Evolutionary conservation across 805 yeast species (phyloP), one percentile per base, ranked within the genome.

Genomic region (Candida piceae): DNA sequence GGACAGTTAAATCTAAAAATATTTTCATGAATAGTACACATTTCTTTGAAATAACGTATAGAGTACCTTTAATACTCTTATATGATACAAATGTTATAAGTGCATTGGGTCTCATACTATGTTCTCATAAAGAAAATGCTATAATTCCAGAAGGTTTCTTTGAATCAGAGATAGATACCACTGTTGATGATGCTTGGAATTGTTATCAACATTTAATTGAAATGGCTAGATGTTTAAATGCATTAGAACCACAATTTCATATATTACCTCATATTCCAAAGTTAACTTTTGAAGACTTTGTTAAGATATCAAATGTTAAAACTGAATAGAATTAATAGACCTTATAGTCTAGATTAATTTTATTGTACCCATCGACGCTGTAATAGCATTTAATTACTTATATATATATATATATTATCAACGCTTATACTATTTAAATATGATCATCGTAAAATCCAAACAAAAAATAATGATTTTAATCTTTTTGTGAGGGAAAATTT

Each of bases 21-120:
- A 28, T 46, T 7, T 57, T 56, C 27, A 45, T 49, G 15, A 40
- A 50, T 16, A 45, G 57, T 30, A 48, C 60, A 3, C 47, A 49
- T 29, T 44, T 54, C 25, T 52, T 48, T 37, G 66, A 61, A 35
- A 18, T 50, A 10, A 26, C 53, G 7, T 49, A 55, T 3, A 42
- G 64, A 35, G 38, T 57, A 16, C 64, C 66, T 2, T 16, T 61
- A n/a, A 16, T 48, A 16, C 30, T 61, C 24, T 20, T 60, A 7
- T 51, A 46, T 32, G 45, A 48, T 2, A 36, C 52, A 3, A 41
- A 52, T 21, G 45, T 39, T 1, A 41, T 61, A 4, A 47, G 57
- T 23, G 56, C 51, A 5, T 33, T 52, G 17, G 60, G 53, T 3
- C 34, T 54, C 8, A 46, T 49, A 5, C 26, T 57, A 13, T 42